phyloP scores from a whole-genome alignment of 345 rosid genomes.

The Brassica cretica region DNA sequence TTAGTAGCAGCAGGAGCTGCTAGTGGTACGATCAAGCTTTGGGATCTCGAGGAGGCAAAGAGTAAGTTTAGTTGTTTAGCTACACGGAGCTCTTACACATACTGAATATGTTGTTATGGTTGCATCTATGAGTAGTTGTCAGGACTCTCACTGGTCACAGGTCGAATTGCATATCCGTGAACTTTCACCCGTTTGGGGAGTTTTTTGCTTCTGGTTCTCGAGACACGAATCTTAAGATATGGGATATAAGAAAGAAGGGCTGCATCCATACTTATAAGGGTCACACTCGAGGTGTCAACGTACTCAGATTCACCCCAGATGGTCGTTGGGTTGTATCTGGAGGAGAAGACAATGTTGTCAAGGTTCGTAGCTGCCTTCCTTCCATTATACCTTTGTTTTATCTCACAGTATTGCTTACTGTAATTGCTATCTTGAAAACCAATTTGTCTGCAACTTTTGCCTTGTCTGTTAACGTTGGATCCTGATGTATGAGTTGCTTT shows the following conservation, averaged over 20 bases:
- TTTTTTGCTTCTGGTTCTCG: conserved; percentile 98
- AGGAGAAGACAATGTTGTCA: conserved; percentile 94
- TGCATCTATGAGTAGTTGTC: conserved; percentile 59
- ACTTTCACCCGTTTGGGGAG: conserved; percentile 98
- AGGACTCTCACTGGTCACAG: conserved; percentile 96
- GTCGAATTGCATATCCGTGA: conserved; percentile 92
- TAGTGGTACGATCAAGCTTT: conserved; percentile 93
- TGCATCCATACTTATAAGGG: conserved; percentile 99
- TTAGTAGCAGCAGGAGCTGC: conserved; percentile 98
- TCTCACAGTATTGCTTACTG: conserved; percentile 7
- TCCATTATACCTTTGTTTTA: conserved; percentile 3
- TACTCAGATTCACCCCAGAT: conserved; percentile 97
- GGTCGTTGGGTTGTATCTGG: conserved; percentile 99
- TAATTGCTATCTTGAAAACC: not conserved
- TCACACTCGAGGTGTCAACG: conserved; percentile 97
- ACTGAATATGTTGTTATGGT: conserved; percentile 6
- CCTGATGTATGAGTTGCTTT: conserved; percentile 19
- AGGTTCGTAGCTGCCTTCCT: conserved; percentile 52
- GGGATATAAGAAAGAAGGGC: conserved; percentile 98
- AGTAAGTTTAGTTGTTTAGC: conserved; percentile 45
- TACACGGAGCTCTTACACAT: not conserved
- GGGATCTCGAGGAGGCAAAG: conserved; percentile 99
- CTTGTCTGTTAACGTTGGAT: conserved; percentile 1
- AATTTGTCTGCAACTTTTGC: not conserved
- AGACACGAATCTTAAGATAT: conserved; percentile 97